phyloP scores from a whole-genome alignment of 164 flowering plant species.

The Protea cynaroides region DNA sequence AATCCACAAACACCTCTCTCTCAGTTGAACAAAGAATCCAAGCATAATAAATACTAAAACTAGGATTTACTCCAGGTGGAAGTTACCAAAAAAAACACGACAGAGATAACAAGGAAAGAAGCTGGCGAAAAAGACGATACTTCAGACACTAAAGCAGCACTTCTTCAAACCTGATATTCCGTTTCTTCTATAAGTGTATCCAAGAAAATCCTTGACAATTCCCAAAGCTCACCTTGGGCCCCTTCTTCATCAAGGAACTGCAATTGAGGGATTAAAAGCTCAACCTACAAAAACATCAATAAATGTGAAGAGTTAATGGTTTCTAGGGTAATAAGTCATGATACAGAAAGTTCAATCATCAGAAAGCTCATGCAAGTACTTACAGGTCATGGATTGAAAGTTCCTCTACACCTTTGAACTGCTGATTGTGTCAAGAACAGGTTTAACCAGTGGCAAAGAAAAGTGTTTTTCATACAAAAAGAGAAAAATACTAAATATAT shows the following conservation, averaged over 20 bases:
- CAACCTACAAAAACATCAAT: conserved; percentile 48
- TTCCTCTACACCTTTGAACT: too few species aligned
- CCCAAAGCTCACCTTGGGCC: conserved; percentile 97
- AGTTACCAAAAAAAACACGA: not conserved
- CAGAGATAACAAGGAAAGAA: not conserved
- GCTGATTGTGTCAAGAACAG: too few species aligned
- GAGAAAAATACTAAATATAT: too few species aligned
- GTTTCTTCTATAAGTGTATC: conserved; percentile 81
- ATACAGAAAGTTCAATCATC: not conserved
- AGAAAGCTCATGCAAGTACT: not conserved
- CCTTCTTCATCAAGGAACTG: conserved; percentile 98
- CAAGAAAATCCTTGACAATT: conserved; percentile 73
- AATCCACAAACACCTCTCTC: not conserved
- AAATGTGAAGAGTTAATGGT: not conserved
- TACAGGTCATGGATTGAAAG: too few species aligned
- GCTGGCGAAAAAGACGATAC: not conserved
- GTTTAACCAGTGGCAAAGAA: too few species aligned
- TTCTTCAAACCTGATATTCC: conserved; percentile 60
- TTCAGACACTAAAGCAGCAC: not conserved
- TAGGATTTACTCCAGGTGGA: not conserved
- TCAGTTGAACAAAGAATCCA: not conserved
- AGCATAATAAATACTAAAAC: not conserved
- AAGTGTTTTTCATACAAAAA: too few species aligned
- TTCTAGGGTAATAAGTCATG: not conserved
- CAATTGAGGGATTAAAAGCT: conserved; percentile 91